Evolutionary conservation across 768 basidiomycete genomes (phyloP).

Genomic region (Boletus tylopilopsis): DNA sequence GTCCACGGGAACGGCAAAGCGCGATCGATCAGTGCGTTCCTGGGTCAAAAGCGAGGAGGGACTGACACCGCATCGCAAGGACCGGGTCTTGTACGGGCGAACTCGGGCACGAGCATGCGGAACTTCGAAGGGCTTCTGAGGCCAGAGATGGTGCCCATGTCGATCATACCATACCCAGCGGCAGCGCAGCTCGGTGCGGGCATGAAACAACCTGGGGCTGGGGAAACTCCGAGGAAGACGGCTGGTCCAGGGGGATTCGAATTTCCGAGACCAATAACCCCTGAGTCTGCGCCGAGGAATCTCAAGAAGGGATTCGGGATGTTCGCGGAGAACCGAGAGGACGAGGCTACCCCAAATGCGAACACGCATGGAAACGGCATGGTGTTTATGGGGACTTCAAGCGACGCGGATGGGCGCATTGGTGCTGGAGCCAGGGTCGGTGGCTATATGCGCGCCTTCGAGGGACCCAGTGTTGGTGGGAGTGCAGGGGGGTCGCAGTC

Average conservation of each 20-base stretch:
- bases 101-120: constrained; percentile 5
- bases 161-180: constrained; percentile 21
- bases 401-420: not conserved
- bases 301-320: constrained; percentile 7
- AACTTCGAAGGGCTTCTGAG: constrained; percentile 25
- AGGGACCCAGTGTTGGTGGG: constrained; percentile 1
- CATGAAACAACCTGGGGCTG: constrained; percentile 1
- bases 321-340: constrained; percentile 3
- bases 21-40: constrained; percentile 20
- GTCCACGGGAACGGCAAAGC: constrained; percentile 11
- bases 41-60: constrained; percentile 18
- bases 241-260: constrained; percentile 3
- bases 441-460: constrained; percentile 26
- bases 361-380: not conserved
- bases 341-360: not conserved
- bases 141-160: constrained; percentile 20
- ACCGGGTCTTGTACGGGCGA: constrained; percentile 3
- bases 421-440: constrained; percentile 2
- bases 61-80: not conserved
- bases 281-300: constrained; percentile 13
- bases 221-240: constrained; percentile 20
- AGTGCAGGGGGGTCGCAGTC: not conserved
- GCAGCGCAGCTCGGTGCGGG: constrained; percentile 3
- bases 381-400: constrained; percentile 4
- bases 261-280: constrained; percentile 20